Evolutionary conservation across 2,329 filamentous ascomycete species (phyloP).

Genomic region (Colletotrichum camelliae): DNA sequence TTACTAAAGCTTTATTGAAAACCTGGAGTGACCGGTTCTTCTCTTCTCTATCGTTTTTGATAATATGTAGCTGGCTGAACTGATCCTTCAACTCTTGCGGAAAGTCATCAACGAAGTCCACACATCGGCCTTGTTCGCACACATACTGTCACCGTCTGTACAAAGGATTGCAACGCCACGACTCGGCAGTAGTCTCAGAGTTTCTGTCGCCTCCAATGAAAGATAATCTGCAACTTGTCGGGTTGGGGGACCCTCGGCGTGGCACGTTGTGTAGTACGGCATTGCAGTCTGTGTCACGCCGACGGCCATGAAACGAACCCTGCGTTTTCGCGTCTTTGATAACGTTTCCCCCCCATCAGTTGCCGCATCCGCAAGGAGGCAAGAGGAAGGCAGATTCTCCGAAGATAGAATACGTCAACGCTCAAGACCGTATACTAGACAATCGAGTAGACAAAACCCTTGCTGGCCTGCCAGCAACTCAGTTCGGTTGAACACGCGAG

Average conservation of each 20-base stretch:
- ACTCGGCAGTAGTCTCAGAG: background rate
- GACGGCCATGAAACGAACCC: background rate
- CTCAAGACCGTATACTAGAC: background rate
- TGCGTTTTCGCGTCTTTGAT: background rate
- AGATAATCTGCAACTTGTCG: too few species aligned
- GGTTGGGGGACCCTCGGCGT: too few species aligned
- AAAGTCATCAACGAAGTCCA: too few species aligned
- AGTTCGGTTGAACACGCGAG: fast-evolving
- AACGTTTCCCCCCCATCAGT: fast-evolving
- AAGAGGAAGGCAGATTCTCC: fast-evolving
- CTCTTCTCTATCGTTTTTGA: too few species aligned
- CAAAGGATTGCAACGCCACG: background rate
- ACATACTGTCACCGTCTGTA: fast-evolving
- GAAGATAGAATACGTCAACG: fast-evolving
- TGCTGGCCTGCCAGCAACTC: fast-evolving
- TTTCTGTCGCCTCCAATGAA: too few species aligned
- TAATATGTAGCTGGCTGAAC: too few species aligned
- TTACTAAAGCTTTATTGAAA: too few species aligned
- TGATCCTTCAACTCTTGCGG: background rate
- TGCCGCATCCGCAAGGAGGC: background rate
- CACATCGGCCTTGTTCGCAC: too few species aligned
- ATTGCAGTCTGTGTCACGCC: fast-evolving
- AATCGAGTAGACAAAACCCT: fast-evolving
- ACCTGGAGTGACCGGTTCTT: too few species aligned
- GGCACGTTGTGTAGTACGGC: background rate